Conservation (phyloP, 441 rosid species). For the Hura crepitans region DNA sequence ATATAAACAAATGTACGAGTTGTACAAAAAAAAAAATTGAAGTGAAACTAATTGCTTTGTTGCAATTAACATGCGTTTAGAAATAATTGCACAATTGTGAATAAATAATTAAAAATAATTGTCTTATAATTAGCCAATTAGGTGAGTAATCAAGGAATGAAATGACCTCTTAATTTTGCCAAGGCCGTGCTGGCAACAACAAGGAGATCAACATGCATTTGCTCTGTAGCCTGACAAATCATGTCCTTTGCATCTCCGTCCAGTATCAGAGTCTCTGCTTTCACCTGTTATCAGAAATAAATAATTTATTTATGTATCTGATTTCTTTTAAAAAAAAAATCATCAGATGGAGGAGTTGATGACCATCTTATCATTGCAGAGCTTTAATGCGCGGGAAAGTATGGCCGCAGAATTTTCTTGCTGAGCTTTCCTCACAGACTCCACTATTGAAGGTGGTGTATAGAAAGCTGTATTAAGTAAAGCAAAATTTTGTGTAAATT, state of each 20-base stretch:
- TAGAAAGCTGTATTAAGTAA: slow-evolving; percentile 34
- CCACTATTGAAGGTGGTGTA: slow-evolving; percentile 38
- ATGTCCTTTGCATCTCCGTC: slow-evolving; percentile 69
- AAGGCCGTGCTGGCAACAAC: slow-evolving; percentile 70
- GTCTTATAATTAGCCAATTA: no score
- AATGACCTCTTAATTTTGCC: slow-evolving; percentile 67
- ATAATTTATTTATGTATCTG: no score
- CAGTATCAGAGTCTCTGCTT: slow-evolving; percentile 54
- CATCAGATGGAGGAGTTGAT: not conserved
- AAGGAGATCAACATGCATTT: slow-evolving; percentile 59
- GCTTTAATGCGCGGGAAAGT: slow-evolving; percentile 45
- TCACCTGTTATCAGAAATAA: no score
- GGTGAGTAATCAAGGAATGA: not conserved
- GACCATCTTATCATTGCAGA: slow-evolving; percentile 51
- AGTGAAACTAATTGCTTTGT: no score
- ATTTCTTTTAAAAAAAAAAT: not conserved
- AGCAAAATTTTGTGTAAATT: no score
- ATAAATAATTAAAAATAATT: no score
- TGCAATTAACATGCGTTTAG: no score
- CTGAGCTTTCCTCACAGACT: slow-evolving; percentile 49
- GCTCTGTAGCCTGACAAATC: slow-evolving; percentile 66
- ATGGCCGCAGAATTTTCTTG: slow-evolving; percentile 43
- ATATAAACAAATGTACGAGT: not conserved
- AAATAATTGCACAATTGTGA: no score
- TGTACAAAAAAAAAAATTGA: no score